Evolutionary conservation across 2,329 filamentous ascomycete genomes (phyloP).

Genomic region (Camptophora hylomeconis): DNA sequence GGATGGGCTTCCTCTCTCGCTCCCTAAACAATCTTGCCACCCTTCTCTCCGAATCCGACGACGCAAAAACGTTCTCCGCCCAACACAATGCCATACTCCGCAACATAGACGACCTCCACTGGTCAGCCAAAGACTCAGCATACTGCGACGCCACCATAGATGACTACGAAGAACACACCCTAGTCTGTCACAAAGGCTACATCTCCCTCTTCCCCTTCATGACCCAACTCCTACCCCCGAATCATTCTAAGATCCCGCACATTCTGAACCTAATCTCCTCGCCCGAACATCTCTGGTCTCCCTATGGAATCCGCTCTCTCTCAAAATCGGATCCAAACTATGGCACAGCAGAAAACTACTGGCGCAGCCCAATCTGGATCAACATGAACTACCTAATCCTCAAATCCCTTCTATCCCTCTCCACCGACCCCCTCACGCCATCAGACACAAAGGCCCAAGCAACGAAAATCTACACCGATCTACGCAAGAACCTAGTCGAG

Average conservation of each 20-base stretch:
- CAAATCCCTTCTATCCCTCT: constrained; percentile 61
- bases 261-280: constrained; percentile 67
- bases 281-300: constrained; percentile 78
- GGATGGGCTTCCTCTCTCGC: constrained; percentile 93
- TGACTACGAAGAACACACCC: constrained; percentile 76
- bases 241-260: constrained; percentile 61
- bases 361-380: constrained; percentile 89
- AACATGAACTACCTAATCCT: constrained; percentile 89
- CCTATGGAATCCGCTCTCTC: constrained; percentile 76
- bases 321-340: constrained; percentile 75
- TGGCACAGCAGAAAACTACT: constrained; percentile 90
- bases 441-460: constrained; percentile 36
- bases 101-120: constrained; percentile 89
- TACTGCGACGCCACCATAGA: constrained; percentile 96
- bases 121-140: constrained; percentile 65
- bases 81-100: constrained; percentile 64
- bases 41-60: constrained; percentile 62
- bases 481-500: constrained; percentile 74
- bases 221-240: constrained; percentile 60
- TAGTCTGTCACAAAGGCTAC: constrained; percentile 95
- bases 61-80: constrained; percentile 57
- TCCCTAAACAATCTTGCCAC: constrained; percentile 70
- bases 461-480: constrained; percentile 56
- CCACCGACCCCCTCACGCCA: constrained; percentile 8
- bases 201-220: constrained; percentile 88